phyloP scores from a whole-genome alignment of 768 basidiomycete genomes.

The Tricholoma bakamatsutake region DNA sequence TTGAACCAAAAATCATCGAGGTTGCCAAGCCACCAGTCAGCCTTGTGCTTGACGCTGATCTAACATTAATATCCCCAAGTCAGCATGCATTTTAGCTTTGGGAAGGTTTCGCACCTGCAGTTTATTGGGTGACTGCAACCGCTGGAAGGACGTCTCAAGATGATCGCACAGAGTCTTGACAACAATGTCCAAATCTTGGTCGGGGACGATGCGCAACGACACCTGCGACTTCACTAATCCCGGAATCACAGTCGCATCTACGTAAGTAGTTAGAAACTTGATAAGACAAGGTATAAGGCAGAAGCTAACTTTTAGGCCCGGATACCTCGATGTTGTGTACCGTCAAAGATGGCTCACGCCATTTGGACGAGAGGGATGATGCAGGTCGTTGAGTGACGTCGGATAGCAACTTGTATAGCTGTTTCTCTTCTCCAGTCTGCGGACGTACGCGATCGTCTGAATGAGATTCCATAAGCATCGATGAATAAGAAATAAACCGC shows the following conservation, averaged over 20 bases:
- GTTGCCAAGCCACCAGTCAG: slow-evolving; percentile 96
- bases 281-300: neutral
- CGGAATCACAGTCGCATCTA: slow-evolving; percentile 88
- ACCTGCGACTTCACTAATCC: slow-evolving; percentile 77
- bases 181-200: slow-evolving; percentile 76
- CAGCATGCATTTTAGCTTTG: neutral
- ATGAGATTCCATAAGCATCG: neutral
- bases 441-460: slow-evolving; percentile 74
- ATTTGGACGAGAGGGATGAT: slow-evolving; percentile 66
- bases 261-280: neutral
- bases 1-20: slow-evolving; percentile 83
- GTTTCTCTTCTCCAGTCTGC: slow-evolving; percentile 59
- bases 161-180: slow-evolving; percentile 54
- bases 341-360: slow-evolving; percentile 88
- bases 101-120: slow-evolving; percentile 46
- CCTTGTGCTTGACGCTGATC: slow-evolving; percentile 77
- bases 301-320: slow-evolving; percentile 64
- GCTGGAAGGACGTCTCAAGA: slow-evolving; percentile 52
- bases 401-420: slow-evolving; percentile 64
- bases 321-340: slow-evolving; percentile 82
- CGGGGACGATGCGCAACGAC: slow-evolving; percentile 90
- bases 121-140: slow-evolving; percentile 60
- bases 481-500: neutral
- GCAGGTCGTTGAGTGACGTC: slow-evolving; percentile 62
- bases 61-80: slow-evolving; percentile 23